phyloP scores from a whole-genome alignment of 306 rosid genomes.

The Erythrophleum fordii region DNA sequence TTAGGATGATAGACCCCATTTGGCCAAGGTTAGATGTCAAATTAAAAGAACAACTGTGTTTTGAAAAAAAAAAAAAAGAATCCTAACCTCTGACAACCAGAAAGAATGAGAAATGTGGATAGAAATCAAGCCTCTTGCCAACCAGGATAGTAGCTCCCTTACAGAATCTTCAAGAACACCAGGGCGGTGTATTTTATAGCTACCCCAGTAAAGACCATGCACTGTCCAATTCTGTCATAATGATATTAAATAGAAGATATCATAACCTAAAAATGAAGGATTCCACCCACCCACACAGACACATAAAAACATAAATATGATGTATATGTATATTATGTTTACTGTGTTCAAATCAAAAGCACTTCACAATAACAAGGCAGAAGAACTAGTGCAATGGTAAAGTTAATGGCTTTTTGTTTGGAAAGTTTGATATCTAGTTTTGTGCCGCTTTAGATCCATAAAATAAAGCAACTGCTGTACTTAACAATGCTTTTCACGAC shows the following conservation, averaged over 20 bases:
- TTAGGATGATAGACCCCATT: neutral
- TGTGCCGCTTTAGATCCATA: neutral
- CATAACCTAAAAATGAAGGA: neutral
- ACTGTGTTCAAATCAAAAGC: neutral
- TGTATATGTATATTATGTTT: neutral
- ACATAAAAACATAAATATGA: too few species aligned
- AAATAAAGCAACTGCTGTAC: neutral
- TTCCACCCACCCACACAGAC: neutral
- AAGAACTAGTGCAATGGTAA: conserved; percentile 4
- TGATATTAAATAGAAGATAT: conserved; percentile 30
- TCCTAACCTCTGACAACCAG: conserved; percentile 73
- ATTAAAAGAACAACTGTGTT: conserved; percentile 2
- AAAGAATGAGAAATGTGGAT: conserved; percentile 81
- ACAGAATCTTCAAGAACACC: conserved; percentile 81
- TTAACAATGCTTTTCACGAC: neutral
- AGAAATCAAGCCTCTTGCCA: conserved; percentile 73
- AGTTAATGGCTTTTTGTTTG: neutral
- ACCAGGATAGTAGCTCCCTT: conserved; percentile 80
- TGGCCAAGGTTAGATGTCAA: neutral
- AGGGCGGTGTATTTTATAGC: conserved; percentile 78
- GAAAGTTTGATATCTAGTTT: neutral
- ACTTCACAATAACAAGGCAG: neutral
- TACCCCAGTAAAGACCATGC: conserved; percentile 98
- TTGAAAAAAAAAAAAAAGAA: conserved; percentile 2
- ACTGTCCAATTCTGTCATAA: conserved; percentile 91